Evolutionary conservation across 176 grass and related monocot species (phyloP).

Genomic region (Avena insularis): DNA sequence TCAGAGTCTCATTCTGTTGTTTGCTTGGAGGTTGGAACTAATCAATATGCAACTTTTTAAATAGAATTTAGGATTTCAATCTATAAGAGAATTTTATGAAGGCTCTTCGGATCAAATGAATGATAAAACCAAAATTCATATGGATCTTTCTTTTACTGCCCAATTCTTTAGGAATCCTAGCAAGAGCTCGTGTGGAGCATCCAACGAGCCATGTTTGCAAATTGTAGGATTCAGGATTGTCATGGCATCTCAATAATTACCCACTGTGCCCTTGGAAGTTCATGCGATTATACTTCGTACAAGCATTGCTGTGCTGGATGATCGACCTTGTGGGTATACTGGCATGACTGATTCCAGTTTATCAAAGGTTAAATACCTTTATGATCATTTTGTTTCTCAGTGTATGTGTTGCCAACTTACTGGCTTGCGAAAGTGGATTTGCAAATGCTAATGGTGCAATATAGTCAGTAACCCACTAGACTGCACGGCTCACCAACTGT

Average conservation of each 20-base stretch:
- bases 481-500: neutral
- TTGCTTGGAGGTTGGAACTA: neutral
- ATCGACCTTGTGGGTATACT: neutral
- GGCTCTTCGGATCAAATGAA: neutral
- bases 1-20: conserved; percentile 9
- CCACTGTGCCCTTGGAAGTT: neutral
- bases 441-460: conserved; percentile 14
- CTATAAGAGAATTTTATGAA: neutral
- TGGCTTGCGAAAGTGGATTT: neutral
- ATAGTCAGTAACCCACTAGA: neutral
- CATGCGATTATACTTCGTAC: neutral
- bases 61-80: neutral
- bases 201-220: neutral
- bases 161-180: neutral
- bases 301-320: neutral
- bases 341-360: neutral
- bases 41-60: neutral
- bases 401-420: neutral
- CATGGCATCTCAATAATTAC: neutral
- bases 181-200: neutral
- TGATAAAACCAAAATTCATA: neutral
- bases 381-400: conserved; percentile 4
- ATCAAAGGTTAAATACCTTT: neutral
- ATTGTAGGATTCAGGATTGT: neutral
- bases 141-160: neutral